A percentile compares a stretch with the other conserved stretches of the same genome.
Conservation (phyloP, 345 rosid species). For the Citrus cavaleriei region DNA sequence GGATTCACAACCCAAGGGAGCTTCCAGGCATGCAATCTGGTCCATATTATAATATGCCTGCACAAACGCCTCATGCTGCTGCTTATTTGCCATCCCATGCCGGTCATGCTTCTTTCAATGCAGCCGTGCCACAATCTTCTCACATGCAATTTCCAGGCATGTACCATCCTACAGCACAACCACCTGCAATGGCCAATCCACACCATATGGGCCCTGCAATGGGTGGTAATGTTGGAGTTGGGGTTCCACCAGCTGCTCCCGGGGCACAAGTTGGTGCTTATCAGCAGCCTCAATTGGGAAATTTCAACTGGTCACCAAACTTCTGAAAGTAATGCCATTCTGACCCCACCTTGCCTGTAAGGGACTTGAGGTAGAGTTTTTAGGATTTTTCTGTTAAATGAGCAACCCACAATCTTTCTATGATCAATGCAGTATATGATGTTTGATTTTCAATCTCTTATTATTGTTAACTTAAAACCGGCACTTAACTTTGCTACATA, state of each 20-base stretch:
- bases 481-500: neutral
- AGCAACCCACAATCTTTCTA: constrained; percentile 18
- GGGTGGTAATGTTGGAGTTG: constrained; percentile 81
- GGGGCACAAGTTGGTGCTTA: constrained; percentile 81
- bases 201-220: constrained; percentile 83
- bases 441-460: neutral
- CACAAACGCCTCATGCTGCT: constrained; percentile 79
- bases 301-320: constrained; percentile 85
- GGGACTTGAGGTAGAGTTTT: constrained; percentile 36
- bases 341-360: constrained; percentile 36
- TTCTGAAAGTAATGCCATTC: constrained; percentile 50
- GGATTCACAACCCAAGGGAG: constrained; percentile 90
- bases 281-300: constrained; percentile 90
- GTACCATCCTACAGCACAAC: constrained; percentile 72
- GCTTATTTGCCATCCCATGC: constrained; percentile 78
- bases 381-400: constrained; percentile 27
- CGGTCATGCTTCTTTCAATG: constrained; percentile 73
- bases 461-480: neutral
- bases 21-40: constrained; percentile 62
- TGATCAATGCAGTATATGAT: constrained; percentile 17
- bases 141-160: constrained; percentile 89
- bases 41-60: constrained; percentile 75
- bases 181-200: constrained; percentile 58
- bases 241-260: constrained; percentile 63
- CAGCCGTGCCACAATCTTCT: constrained; percentile 79